These are phyloP conservation scores for Chlamydomonas schloesseri DNA, from an alignment of 139 green algal genomes.

Conservation along the genomic window DNA sequence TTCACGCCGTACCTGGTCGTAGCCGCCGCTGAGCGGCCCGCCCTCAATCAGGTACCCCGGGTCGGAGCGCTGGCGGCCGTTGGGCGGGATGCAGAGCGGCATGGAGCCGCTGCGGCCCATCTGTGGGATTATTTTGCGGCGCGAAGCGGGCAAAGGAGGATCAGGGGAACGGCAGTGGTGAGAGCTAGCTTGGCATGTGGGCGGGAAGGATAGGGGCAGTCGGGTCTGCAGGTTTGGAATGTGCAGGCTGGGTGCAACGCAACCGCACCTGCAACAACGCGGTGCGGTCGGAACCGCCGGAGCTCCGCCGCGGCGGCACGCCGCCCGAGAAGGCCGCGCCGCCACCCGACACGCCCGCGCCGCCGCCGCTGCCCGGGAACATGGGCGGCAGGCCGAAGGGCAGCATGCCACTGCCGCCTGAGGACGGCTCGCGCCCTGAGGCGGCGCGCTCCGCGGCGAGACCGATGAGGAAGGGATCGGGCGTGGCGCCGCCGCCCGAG, in stretches of 20 bases:
- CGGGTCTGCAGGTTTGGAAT: too few species aligned
- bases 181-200: too few species aligned
- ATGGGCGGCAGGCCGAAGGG: constrained; percentile 10
- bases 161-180: too few species aligned
- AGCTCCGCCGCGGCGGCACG: background rate
- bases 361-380: background rate
- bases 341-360: background rate
- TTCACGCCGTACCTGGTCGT: too few species aligned
- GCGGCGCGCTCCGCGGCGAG: constrained; percentile 10
- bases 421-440: constrained; percentile 5
- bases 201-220: too few species aligned
- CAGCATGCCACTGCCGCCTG: background rate
- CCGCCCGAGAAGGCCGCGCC: too few species aligned
- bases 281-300: constrained; percentile 21
- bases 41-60: constrained; percentile 22
- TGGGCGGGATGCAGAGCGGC: background rate
- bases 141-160: too few species aligned
- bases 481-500: background rate
- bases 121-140: too few species aligned
- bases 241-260: too few species aligned
- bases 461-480: background rate
- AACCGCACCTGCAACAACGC: background rate
- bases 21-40: too few species aligned
- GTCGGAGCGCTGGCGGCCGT: constrained; percentile 8
- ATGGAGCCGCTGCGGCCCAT: background rate